phyloP scores from a whole-genome alignment of 176 grass and related monocot genomes.

The Saccharum officinarum region DNA sequence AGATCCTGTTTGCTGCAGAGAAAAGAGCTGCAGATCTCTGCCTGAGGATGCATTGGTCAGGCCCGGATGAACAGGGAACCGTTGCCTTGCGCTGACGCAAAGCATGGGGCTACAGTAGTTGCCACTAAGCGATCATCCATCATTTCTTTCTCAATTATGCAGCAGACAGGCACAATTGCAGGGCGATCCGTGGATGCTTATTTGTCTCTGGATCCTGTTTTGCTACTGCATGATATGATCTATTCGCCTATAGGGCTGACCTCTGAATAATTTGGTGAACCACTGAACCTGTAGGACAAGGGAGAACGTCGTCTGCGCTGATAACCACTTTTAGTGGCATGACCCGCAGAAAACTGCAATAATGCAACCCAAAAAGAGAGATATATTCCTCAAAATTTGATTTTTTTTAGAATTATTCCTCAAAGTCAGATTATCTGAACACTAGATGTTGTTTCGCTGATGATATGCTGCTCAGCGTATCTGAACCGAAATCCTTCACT shows the following conservation, averaged over 20 bases:
- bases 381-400: neutral
- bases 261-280: neutral
- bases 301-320: neutral
- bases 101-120: slow-evolving; percentile 25
- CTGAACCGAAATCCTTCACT: slow-evolving; percentile 1
- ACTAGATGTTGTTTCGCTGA: neutral
- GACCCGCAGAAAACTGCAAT: slow-evolving; percentile 22
- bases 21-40: slow-evolving; percentile 30
- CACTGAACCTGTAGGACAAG: neutral
- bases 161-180: slow-evolving; percentile 34
- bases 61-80: slow-evolving; percentile 1
- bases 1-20: slow-evolving; percentile 20
- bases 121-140: neutral
- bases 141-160: slow-evolving; percentile 46
- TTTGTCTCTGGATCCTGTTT: slow-evolving; percentile 8
- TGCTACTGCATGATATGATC: slow-evolving; percentile 17
- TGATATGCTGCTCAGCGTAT: slow-evolving; percentile 27
- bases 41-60: neutral
- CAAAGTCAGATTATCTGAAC: neutral
- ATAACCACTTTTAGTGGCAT: slow-evolving; percentile 14
- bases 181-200: neutral
- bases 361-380: slow-evolving; percentile 8
- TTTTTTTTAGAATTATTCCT: neutral
- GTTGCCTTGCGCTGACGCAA: slow-evolving; percentile 23
- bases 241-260: slow-evolving; percentile 28